Percentiles rank a stretch among this genome's conserved stretches.
Conservation (phyloP, 179 eudicot species). For the Carnegiea gigantea region DNA sequence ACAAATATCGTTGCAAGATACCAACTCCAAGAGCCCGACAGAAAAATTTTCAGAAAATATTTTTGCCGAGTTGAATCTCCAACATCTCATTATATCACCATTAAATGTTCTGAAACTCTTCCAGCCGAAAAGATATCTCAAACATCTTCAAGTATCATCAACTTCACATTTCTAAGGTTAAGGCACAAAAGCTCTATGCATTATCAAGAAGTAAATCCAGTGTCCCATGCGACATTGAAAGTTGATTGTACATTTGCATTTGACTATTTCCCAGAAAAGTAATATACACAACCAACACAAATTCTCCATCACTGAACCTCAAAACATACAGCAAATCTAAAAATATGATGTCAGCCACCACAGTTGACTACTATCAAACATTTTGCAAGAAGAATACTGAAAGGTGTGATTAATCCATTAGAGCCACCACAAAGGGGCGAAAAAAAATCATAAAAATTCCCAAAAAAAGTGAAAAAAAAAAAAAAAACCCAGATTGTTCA, state of each 20-base stretch:
- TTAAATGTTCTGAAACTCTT: background rate
- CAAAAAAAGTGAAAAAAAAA: background rate
- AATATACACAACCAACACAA: background rate
- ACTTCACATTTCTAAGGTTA: background rate
- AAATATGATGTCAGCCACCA: slow-evolving; percentile 3
- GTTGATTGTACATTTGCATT: background rate
- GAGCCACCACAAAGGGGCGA: background rate
- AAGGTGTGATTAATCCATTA: no score
- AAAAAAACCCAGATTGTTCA: background rate
- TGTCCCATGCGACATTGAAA: background rate
- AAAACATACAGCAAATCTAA: slow-evolving; percentile 1
- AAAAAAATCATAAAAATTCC: slow-evolving; percentile 10
- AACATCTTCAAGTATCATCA: background rate
- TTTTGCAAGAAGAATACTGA: no score
- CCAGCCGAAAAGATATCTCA: background rate
- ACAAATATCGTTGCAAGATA: no score
- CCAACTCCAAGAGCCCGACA: no score
- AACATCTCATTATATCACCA: no score
- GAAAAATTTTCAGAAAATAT: no score
- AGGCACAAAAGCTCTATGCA: slow-evolving; percentile 7
- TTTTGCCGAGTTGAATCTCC: no score
- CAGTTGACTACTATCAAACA: background rate
- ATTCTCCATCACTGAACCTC: background rate
- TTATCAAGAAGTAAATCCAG: background rate
- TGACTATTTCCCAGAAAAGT: background rate